A percentile compares a stretch with the other conserved stretches of the same genome.
phyloP scores from a whole-genome alignment of 1,139 yeast genomes.

The Protomyces macrosporus region DNA sequence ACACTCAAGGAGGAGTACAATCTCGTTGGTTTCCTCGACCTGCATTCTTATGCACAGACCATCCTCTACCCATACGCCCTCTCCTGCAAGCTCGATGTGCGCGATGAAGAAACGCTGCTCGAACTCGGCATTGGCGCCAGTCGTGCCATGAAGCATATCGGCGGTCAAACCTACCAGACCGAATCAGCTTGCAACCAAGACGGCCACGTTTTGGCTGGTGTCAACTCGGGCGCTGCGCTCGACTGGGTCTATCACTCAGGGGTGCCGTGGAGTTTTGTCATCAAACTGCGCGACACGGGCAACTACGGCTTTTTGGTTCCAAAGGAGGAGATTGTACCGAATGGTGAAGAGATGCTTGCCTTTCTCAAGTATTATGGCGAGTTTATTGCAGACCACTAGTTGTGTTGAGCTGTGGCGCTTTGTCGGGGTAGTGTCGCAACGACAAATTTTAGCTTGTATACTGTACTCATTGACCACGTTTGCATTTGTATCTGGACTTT shows the following conservation, averaged over 20 bases:
- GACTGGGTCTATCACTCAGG: slow-evolving; percentile 76
- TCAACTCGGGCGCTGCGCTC: slow-evolving; percentile 75
- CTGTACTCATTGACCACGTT: too few species aligned
- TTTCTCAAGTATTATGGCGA: slow-evolving; percentile 65
- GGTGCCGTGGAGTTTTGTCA: slow-evolving; percentile 74
- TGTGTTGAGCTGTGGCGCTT: too few species aligned
- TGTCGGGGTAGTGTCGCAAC: too few species aligned
- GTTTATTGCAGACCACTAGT: slow-evolving; percentile 43
- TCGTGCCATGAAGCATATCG: slow-evolving; percentile 58
- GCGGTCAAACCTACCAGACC: slow-evolving; percentile 63
- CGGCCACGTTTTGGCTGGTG: slow-evolving; percentile 47
- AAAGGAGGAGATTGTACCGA: slow-evolving; percentile 61
- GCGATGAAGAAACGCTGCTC: slow-evolving; percentile 72
- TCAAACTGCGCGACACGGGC: slow-evolving; percentile 77
- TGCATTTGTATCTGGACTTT: too few species aligned
- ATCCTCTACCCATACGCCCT: slow-evolving; percentile 77
- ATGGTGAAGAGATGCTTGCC: slow-evolving; percentile 65
- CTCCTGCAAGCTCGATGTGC: slow-evolving; percentile 64
- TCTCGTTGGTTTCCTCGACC: slow-evolving; percentile 70
- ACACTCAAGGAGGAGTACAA: slow-evolving; percentile 48
- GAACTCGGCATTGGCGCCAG: slow-evolving; percentile 78
- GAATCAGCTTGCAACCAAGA: slow-evolving; percentile 62
- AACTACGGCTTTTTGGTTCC: slow-evolving; percentile 80
- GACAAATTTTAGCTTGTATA: too few species aligned
- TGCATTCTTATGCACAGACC: slow-evolving; percentile 73